These are phyloP conservation scores for Sphagnum tenellum DNA, from an alignment of 225 moss, liverwort and hornwort genomes.

Conservation along the genomic window DNA sequence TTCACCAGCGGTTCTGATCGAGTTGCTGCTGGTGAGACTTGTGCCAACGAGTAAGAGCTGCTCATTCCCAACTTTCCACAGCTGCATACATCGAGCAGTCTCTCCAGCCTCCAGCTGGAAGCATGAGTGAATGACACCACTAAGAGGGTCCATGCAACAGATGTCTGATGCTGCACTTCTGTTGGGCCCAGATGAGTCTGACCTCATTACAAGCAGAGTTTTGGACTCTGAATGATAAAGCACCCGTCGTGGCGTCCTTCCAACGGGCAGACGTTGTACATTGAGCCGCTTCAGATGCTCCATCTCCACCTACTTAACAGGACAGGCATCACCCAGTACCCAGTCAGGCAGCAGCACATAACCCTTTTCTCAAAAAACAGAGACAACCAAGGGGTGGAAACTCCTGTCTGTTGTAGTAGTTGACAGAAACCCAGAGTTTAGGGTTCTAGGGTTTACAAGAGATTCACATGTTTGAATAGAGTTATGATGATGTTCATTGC, in stretches of 20 bases:
- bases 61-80: conserved; percentile 66
- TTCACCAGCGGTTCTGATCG: conserved; percentile 74
- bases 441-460: too few species aligned
- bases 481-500: too few species aligned
- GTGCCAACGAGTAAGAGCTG: conserved; percentile 88
- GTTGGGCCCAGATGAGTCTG: conserved; percentile 35
- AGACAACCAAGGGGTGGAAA: too few species aligned
- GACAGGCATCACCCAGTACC: conserved; percentile 3
- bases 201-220: conserved; percentile 77
- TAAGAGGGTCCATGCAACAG: conserved; percentile 93
- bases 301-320: conserved; percentile 83
- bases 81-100: conserved; percentile 73
- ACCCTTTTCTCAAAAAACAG: too few species aligned
- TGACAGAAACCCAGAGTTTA: too few species aligned
- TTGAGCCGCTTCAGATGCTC: conserved; percentile 91
- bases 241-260: conserved; percentile 76
- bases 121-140: conserved; percentile 65
- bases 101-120: conserved; percentile 82
- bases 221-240: conserved; percentile 77
- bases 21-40: conserved; percentile 41
- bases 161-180: conserved; percentile 61
- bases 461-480: too few species aligned
- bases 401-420: too few species aligned
- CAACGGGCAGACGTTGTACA: conserved; percentile 73
- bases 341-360: too few species aligned